A percentile compares a stretch with the other conserved stretches of the same genome.
phyloP scores from a whole-genome alignment of 495 filamentous ascomycete species.

The Podospora anserina region DNA sequence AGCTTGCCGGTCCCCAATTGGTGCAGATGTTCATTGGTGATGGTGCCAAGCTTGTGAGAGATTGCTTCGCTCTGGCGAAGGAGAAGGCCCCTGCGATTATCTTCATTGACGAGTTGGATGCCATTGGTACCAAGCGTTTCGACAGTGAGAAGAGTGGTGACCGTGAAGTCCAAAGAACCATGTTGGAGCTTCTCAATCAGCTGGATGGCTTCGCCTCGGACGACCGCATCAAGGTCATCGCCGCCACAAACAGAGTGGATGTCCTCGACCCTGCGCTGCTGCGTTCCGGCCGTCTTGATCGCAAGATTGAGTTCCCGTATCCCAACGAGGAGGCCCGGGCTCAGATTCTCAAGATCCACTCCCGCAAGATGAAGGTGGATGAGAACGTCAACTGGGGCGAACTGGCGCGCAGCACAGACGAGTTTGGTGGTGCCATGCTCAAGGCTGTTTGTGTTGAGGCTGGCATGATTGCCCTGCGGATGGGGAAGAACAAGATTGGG shows the following conservation, averaged over 20 bases:
- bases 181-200: conserved; percentile 98
- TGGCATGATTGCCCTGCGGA: conserved; percentile 96
- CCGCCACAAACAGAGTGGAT: conserved; percentile 96
- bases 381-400: conserved; percentile 94
- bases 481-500: conserved; percentile 87
- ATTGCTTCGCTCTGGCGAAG: conserved; percentile 96
- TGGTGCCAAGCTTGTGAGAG: conserved; percentile 94
- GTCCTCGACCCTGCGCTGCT: conserved; percentile 94
- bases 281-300: conserved; percentile 89
- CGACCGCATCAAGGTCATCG: conserved; percentile 97
- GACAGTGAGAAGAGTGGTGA: conserved; percentile 98
- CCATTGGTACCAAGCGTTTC: conserved; percentile 97
- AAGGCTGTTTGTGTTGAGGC: conserved; percentile 99
- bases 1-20: conserved; percentile 96
- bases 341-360: conserved; percentile 96
- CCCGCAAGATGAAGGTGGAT: conserved; percentile 96
- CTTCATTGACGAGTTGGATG: conserved; percentile 98
- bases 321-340: conserved; percentile 98
- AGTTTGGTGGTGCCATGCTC: conserved; percentile 95
- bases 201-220: conserved; percentile 98
- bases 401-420: conserved; percentile 93
- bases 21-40: conserved; percentile 99
- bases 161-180: conserved; percentile 96
- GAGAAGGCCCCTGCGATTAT: conserved; percentile 99
- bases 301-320: conserved; percentile 98